Conservation (phyloP, 192 early-diverging fungal species). For the Backusella westeae region DNA sequence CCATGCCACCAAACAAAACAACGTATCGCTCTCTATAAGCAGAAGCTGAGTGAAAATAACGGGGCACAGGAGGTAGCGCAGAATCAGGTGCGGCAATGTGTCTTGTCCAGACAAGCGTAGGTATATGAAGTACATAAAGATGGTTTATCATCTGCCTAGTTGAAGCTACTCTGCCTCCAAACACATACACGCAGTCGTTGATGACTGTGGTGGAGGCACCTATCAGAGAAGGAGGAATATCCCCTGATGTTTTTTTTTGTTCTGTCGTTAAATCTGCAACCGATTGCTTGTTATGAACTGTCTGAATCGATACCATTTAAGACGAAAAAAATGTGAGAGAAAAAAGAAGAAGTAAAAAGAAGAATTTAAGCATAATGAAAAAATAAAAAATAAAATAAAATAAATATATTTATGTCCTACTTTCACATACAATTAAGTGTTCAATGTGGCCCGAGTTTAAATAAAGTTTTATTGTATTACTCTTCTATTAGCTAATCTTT, state of each 20-base stretch:
- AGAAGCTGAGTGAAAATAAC: constrained; percentile 73
- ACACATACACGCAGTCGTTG: constrained; percentile 59
- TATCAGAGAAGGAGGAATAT: constrained; percentile 68
- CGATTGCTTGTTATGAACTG: constrained; percentile 31
- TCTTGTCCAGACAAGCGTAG: constrained; percentile 55
- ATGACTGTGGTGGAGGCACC: constrained; percentile 65
- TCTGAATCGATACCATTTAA: neutral
- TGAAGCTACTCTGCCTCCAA: constrained; percentile 68
- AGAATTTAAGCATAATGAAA: neutral
- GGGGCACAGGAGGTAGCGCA: constrained; percentile 40
- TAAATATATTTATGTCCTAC: neutral
- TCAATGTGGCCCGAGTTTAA: neutral
- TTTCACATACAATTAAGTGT: neutral
- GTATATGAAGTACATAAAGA: constrained; percentile 63
- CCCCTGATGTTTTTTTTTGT: constrained; percentile 51
- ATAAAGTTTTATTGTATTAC: constrained; percentile 5
- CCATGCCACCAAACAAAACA: constrained; percentile 81
- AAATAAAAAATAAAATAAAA: neutral
- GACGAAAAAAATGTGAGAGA: neutral
- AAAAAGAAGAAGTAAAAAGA: neutral
- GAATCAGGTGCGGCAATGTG: constrained; percentile 40
- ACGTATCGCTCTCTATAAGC: constrained; percentile 61
- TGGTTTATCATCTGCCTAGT: constrained; percentile 66
- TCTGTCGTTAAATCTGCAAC: constrained; percentile 51
- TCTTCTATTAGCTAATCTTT: neutral